These are phyloP conservation scores for Apiospora sp. DNA, from an alignment of 2,329 filamentous ascomycete genomes.

Conservation along the genomic window DNA sequence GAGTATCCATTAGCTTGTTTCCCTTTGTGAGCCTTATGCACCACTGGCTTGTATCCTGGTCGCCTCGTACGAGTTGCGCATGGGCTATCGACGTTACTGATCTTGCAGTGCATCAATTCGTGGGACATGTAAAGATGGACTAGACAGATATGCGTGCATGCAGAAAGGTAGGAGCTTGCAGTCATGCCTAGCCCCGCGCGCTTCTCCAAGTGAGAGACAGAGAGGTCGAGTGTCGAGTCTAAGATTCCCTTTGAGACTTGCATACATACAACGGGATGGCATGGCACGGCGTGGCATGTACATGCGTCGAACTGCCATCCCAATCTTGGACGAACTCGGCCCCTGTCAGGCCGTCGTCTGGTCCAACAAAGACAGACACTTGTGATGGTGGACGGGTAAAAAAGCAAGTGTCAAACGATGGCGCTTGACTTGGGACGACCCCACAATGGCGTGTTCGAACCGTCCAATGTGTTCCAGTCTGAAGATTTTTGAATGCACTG, in stretches of 20 bases:
- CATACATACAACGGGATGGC: not conserved
- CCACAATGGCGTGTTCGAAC: conserved; percentile 20
- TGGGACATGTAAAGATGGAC: not conserved
- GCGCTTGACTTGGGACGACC: conserved; percentile 19
- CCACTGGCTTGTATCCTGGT: not conserved
- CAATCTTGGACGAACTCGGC: conserved; percentile 8
- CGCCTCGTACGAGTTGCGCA: not conserved
- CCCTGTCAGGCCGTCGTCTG: not conserved
- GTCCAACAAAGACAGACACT: not conserved
- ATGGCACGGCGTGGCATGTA: not conserved
- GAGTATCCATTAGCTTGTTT: not conserved
- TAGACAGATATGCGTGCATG: not conserved
- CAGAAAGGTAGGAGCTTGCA: not conserved
- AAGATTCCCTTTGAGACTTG: not conserved
- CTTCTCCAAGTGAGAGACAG: not conserved
- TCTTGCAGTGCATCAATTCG: not conserved
- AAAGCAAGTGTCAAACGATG: conserved; percentile 20
- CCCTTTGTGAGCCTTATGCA: not conserved
- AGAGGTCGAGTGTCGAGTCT: not conserved
- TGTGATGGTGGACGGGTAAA: conserved; percentile 10
- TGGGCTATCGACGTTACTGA: conserved; percentile 9
- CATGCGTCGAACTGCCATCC: conserved; percentile 14
- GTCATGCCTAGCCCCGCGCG: not conserved
- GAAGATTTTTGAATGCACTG: not conserved
- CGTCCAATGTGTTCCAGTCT: conserved; percentile 12